Evolutionary conservation across 352 stramenopile genomes (phyloP).

Genomic region (Pythium pyrilobum): DNA sequence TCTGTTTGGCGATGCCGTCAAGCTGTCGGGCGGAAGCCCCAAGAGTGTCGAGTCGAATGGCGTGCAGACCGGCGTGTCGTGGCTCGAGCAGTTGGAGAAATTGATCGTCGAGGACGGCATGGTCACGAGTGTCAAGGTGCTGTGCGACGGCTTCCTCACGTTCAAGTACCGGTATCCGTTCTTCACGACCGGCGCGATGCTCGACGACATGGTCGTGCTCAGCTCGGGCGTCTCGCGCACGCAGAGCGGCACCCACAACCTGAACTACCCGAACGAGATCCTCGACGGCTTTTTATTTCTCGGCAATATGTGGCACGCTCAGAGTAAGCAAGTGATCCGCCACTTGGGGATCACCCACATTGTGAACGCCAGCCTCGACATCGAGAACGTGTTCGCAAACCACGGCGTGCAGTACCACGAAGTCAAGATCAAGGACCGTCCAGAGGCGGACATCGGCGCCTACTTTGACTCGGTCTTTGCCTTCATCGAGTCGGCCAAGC

Average conservation of each 20-base stretch:
- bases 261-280: slow-evolving; percentile 88
- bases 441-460: slow-evolving; percentile 58
- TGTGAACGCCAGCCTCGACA: slow-evolving; percentile 76
- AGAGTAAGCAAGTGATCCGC: slow-evolving; percentile 66
- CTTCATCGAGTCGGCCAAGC: slow-evolving; percentile 80
- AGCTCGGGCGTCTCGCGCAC: slow-evolving; percentile 51
- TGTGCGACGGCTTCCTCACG: slow-evolving; percentile 76
- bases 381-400: slow-evolving; percentile 67
- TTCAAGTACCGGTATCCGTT: slow-evolving; percentile 86
- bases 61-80: slow-evolving; percentile 21
- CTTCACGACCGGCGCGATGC: slow-evolving; percentile 66
- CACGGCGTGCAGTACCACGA: slow-evolving; percentile 69
- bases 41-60: slow-evolving; percentile 12
- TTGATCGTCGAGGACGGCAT: slow-evolving; percentile 73
- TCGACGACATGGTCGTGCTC: slow-evolving; percentile 48
- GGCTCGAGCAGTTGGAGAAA: slow-evolving; percentile 51
- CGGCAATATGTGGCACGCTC: slow-evolving; percentile 87
- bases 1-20: slow-evolving; percentile 69
- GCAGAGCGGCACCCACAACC: slow-evolving; percentile 77
- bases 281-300: slow-evolving; percentile 83
- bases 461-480: slow-evolving; percentile 66
- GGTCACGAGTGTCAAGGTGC: slow-evolving; percentile 68
- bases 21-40: slow-evolving; percentile 19
- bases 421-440: slow-evolving; percentile 78
- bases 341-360: slow-evolving; percentile 83